Evolutionary conservation across 345 rosid species (phyloP).

Genomic region (Xanthoceras sorbifolium): DNA sequence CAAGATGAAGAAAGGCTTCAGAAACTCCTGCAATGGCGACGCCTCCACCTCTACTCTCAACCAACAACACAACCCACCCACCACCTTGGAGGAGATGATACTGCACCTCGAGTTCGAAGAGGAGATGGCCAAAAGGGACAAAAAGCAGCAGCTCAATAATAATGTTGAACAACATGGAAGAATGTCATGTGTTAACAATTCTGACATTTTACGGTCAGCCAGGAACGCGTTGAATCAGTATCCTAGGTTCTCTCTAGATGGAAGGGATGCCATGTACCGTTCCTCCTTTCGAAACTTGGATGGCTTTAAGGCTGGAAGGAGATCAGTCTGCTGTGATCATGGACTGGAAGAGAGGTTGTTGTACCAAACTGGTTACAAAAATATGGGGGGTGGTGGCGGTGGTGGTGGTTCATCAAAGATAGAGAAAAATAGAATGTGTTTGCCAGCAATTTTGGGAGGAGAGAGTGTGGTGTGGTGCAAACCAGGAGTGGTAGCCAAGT

Average conservation of each 20-base stretch:
- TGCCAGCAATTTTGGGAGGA: constrained; percentile 50
- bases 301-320: constrained; percentile 28
- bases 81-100: constrained; percentile 87
- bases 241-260: constrained; percentile 92
- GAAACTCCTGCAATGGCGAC: constrained; percentile 57
- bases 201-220: constrained; percentile 80
- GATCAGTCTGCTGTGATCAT: constrained; percentile 41
- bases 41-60: constrained; percentile 75
- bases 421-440: constrained; percentile 17
- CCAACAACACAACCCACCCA: constrained; percentile 40
- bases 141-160: constrained; percentile 7
- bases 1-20: constrained; percentile 71
- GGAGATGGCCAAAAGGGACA: constrained; percentile 55
- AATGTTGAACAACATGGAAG: constrained; percentile 25
- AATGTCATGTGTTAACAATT: constrained; percentile 77
- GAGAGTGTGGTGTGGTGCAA: constrained; percentile 83
- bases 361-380: neutral
- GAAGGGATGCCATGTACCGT: constrained; percentile 87
- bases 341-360: constrained; percentile 25
- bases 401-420: constrained; percentile 12
- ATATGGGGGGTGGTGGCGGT: neutral
- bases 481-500: constrained; percentile 86
- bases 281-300: constrained; percentile 61
- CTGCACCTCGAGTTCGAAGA: constrained; percentile 80
- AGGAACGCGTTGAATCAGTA: constrained; percentile 85